Evolutionary conservation across 2,329 filamentous ascomycete species (phyloP).

Genomic region (Tolypocladium nubicola): DNA sequence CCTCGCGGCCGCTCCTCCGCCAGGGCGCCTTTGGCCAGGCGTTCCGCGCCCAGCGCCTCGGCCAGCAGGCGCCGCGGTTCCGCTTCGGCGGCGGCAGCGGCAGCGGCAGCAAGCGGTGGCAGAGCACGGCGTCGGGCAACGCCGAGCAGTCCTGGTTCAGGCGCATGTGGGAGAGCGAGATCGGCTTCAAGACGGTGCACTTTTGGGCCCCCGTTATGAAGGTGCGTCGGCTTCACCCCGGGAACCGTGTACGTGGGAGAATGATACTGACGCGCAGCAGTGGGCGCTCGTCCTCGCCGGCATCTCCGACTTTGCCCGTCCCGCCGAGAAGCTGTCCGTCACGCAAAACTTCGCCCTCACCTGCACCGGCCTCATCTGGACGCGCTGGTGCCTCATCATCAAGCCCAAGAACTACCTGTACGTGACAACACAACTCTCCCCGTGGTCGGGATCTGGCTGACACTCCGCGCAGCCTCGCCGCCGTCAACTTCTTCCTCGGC

Average conservation of each 20-base stretch:
- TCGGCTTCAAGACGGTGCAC: conserved; percentile 88
- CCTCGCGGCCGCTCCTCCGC: conserved; percentile 45
- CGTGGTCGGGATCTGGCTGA: not conserved
- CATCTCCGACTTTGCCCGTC: conserved; percentile 82
- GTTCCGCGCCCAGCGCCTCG: conserved; percentile 30
- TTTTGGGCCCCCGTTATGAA: conserved; percentile 98
- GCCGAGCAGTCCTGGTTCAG: conserved; percentile 51
- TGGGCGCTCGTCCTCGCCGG: conserved; percentile 92
- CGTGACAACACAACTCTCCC: conserved; percentile 16
- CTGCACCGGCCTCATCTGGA: conserved; percentile 93
- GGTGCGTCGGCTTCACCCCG: conserved; percentile 18
- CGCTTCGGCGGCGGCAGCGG: conserved; percentile 25
- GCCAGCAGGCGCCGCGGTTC: conserved; percentile 12
- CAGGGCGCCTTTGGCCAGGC: conserved; percentile 35
- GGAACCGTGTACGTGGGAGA: too few species aligned
- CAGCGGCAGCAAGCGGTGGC: conserved; percentile 48
- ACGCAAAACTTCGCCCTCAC: conserved; percentile 88
- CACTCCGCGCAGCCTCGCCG: conserved; percentile 55
- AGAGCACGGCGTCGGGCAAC: conserved; percentile 51
- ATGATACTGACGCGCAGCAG: conserved; percentile 29
- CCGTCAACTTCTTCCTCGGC: conserved; percentile 97
- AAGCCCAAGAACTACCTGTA: conserved; percentile 85
- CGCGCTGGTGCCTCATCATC: conserved; percentile 96
- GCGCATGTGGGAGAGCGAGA: conserved; percentile 73
- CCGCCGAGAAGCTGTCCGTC: conserved; percentile 83